Conservation (phyloP, 352 stramenopile species). For the Phytophthora gonapodyides region DNA sequence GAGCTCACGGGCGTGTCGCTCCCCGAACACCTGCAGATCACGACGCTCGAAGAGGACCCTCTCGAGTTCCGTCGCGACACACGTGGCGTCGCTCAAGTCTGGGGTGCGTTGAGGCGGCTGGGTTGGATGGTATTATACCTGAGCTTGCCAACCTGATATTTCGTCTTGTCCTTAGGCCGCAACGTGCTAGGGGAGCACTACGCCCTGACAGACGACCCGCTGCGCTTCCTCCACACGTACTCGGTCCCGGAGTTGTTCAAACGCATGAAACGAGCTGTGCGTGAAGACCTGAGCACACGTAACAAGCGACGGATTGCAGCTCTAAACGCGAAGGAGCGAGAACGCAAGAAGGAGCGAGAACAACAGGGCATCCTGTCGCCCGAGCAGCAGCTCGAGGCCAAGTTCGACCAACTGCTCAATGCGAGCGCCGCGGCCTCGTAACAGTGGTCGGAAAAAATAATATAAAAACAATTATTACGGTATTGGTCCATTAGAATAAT, state of each 20-base stretch:
- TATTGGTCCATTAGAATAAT: too few relatives aligned
- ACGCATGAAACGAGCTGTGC: constrained; percentile 34
- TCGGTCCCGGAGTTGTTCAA: constrained; percentile 31
- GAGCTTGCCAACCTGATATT: not conserved
- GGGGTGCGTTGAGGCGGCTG: constrained; percentile 14
- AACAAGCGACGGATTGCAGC: constrained; percentile 37
- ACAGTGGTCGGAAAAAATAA: too few relatives aligned
- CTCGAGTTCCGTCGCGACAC: constrained; percentile 36
- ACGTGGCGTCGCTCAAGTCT: constrained; percentile 21
- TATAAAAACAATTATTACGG: too few relatives aligned
- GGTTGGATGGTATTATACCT: too few relatives aligned
- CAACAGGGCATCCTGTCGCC: constrained; percentile 29
- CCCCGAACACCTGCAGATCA: constrained; percentile 27
- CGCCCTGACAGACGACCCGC: constrained; percentile 13
- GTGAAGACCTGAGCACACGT: constrained; percentile 33
- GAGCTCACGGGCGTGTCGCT: constrained; percentile 5
- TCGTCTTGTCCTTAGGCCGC: constrained; percentile 11
- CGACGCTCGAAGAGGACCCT: constrained; percentile 24
- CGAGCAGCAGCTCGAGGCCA: constrained; percentile 39
- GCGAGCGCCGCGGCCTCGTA: constrained; percentile 17
- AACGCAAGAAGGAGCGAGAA: constrained; percentile 32
- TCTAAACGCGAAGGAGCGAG: constrained; percentile 30
- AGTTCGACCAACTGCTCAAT: constrained; percentile 39
- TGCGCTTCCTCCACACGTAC: constrained; percentile 29
- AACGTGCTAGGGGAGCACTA: constrained; percentile 39